These are phyloP conservation scores for Domatiomyces globalis DNA, from an alignment of 2,329 filamentous ascomycete genomes.

Conservation along the genomic window DNA sequence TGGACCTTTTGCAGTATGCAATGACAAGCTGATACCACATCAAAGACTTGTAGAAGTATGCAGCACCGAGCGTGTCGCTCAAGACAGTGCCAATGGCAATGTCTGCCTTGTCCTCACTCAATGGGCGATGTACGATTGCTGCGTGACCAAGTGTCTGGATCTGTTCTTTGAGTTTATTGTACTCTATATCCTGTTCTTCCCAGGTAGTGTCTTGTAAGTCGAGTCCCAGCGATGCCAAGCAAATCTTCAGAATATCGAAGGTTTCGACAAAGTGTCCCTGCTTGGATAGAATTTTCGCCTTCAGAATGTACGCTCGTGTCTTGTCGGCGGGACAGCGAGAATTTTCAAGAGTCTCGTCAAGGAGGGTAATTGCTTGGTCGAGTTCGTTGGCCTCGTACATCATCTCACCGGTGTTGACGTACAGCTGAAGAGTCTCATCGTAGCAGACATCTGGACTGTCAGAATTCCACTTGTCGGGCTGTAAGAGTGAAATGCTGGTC, in stretches of 20 bases:
- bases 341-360: conserved; percentile 54
- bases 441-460: conserved; percentile 60
- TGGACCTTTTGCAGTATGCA: conserved; percentile 42
- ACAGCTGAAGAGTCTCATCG: conserved; percentile 68
- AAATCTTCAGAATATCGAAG: conserved; percentile 55
- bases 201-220: conserved; percentile 52
- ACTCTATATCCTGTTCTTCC: conserved; percentile 64
- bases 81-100: conserved; percentile 40
- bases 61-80: conserved; percentile 43
- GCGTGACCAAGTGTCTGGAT: conserved; percentile 44
- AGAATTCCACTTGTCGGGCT: conserved; percentile 63
- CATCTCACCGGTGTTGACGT: conserved; percentile 68
- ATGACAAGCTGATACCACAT: conserved; percentile 47
- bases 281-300: conserved; percentile 64
- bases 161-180: conserved; percentile 46
- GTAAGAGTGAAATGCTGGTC: conserved; percentile 63
- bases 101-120: conserved; percentile 29
- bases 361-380: conserved; percentile 50
- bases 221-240: conserved; percentile 55
- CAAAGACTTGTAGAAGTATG: conserved; percentile 46
- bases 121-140: conserved; percentile 25
- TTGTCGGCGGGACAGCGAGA: conserved; percentile 64
- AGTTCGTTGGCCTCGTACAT: conserved; percentile 65
- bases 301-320: conserved; percentile 68
- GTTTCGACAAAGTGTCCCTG: conserved; percentile 57